Conservation (phyloP, 345 rosid genomes). For the Cardiospermum halicacabum region DNA sequence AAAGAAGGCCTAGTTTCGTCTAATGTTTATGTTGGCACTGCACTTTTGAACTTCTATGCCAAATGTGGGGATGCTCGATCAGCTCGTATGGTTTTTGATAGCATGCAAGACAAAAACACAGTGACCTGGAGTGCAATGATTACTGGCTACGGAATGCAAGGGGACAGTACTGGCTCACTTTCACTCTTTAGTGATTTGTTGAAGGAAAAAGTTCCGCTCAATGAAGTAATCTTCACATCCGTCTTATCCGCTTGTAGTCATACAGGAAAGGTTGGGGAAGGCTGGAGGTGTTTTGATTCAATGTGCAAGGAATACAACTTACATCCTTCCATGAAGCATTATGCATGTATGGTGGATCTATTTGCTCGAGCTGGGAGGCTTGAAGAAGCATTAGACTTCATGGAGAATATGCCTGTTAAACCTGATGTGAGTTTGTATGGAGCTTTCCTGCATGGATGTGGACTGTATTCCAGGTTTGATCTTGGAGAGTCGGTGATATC, state of each 20-base stretch:
- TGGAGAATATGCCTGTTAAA: conserved; percentile 62
- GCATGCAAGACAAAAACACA: conserved; percentile 50
- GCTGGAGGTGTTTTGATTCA: conserved; percentile 53
- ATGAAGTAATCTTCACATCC: conserved; percentile 64
- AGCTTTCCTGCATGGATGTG: conserved; percentile 89
- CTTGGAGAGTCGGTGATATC: conserved; percentile 62
- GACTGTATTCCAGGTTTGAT: conserved; percentile 78
- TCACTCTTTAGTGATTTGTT: conserved; percentile 57
- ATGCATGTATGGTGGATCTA: conserved; percentile 76
- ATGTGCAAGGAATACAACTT: conserved; percentile 61
- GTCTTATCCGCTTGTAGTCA: conserved; percentile 77
- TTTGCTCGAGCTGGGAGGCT: conserved; percentile 84
- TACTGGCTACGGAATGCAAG: conserved; percentile 72
- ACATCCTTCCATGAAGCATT: conserved; percentile 70
- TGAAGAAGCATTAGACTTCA: conserved; percentile 69
- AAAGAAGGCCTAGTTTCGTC: conserved; percentile 48
- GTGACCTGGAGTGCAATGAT: conserved; percentile 90
- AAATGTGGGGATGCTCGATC: conserved; percentile 71
- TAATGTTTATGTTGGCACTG: conserved; percentile 69
- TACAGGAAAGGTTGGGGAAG: conserved; percentile 73
- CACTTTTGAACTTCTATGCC: conserved; percentile 73
- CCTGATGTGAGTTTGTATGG: conserved; percentile 58
- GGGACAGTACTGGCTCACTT: conserved; percentile 44
- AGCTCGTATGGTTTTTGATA: conserved; percentile 56
- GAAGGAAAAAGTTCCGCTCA: conserved; percentile 47